Evolutionary conservation across 2,329 filamentous ascomycete genomes (phyloP).

Genomic region (Penicillium aurantiogriseum): DNA sequence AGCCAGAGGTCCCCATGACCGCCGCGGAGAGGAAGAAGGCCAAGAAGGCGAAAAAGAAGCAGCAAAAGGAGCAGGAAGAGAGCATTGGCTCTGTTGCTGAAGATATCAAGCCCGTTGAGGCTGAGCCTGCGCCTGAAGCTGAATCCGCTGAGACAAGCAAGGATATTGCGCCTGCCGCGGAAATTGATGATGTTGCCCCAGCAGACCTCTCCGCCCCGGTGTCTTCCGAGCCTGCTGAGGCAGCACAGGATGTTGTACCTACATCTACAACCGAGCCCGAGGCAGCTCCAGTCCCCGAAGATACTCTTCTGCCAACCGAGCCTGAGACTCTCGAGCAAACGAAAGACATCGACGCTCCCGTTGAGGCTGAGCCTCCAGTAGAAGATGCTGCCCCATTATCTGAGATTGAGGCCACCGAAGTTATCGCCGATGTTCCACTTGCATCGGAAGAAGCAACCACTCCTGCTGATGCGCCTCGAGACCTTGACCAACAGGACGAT

Average conservation of each 20-base stretch:
- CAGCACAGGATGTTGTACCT: not conserved
- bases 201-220: not conserved
- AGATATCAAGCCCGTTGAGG: conserved; percentile 4
- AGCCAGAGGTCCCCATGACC: conserved; percentile 16
- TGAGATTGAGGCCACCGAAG: not conserved
- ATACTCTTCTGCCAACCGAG: not conserved
- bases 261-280: not conserved
- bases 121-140: not conserved
- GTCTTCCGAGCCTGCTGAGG: not conserved
- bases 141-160: not conserved
- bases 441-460: not conserved
- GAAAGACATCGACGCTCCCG: not conserved
- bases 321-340: not conserved
- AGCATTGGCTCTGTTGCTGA: not conserved
- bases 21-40: conserved; percentile 18
- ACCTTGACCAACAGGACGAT: not conserved
- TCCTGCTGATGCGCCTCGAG: not conserved
- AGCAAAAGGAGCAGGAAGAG: conserved; percentile 15
- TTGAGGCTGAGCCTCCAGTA: not conserved
- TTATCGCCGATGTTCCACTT: not conserved
- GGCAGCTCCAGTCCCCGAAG: not conserved
- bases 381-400: not conserved
- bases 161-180: not conserved
- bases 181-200: conserved; percentile 1
- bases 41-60: conserved; percentile 20